phyloP scores from a whole-genome alignment of 805 yeast genomes.

The Lachancea quebecensis region DNA sequence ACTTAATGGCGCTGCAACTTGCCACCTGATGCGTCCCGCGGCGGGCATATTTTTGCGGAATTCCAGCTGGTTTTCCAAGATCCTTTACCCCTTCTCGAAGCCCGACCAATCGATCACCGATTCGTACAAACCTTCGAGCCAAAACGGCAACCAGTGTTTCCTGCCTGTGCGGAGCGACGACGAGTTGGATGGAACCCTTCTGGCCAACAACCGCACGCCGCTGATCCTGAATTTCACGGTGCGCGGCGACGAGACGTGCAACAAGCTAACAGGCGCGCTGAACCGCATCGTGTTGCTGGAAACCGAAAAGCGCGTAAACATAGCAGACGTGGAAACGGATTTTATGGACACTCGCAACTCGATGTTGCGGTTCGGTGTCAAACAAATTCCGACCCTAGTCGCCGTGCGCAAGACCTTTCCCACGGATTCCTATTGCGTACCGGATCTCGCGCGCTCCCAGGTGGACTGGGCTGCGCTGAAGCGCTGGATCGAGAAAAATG shows the following conservation, averaged over 20 bases:
- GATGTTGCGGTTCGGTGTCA: constrained; percentile 46
- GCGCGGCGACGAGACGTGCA: constrained; percentile 55
- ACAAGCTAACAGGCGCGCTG: constrained; percentile 55
- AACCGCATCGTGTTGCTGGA: constrained; percentile 44
- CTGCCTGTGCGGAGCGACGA: constrained; percentile 48
- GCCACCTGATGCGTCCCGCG: background rate
- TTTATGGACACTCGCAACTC: constrained; percentile 55
- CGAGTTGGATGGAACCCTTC: constrained; percentile 51
- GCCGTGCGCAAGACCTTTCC: constrained; percentile 62
- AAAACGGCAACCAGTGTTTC: constrained; percentile 24
- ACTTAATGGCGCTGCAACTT: too few species aligned
- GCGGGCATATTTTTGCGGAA: background rate
- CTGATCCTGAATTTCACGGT: constrained; percentile 65
- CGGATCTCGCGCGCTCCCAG: constrained; percentile 23
- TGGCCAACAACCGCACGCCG: constrained; percentile 48
- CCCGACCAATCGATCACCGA: constrained; percentile 9
- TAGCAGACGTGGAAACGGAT: constrained; percentile 70
- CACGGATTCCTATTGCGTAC: constrained; percentile 33
- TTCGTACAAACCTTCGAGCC: constrained; percentile 8
- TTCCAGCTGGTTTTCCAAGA: constrained; percentile 12
- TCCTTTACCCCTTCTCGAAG: constrained; percentile 8
- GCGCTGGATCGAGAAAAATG: constrained; percentile 38
- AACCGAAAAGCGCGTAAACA: constrained; percentile 45
- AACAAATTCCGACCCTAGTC: constrained; percentile 58
- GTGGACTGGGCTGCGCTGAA: constrained; percentile 40